Percentiles rank a stretch among this genome's conserved stretches.
Evolutionary conservation across 768 basidiomycete species (phyloP).

Genomic region (Leccinum rimulosum): DNA sequence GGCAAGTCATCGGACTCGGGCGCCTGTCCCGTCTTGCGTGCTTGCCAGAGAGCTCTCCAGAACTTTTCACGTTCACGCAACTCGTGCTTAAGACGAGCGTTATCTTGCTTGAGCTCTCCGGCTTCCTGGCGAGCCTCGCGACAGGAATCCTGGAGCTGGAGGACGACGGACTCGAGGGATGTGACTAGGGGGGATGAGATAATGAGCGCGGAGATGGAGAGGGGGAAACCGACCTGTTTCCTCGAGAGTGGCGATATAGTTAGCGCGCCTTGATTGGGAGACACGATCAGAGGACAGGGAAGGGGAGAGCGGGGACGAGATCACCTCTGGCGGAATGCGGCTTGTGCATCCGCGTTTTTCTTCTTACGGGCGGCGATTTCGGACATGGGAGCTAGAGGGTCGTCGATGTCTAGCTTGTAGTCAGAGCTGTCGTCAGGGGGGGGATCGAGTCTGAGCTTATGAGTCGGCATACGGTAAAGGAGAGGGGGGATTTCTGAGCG

Average conservation of each 20-base stretch:
- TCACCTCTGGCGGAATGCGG: slow-evolving; percentile 71
- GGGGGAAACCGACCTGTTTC: slow-evolving; percentile 55
- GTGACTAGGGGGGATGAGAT: slow-evolving; percentile 50
- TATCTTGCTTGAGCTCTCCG: slow-evolving; percentile 63
- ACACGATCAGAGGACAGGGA: slow-evolving; percentile 21
- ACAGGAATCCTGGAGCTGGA: slow-evolving; percentile 80
- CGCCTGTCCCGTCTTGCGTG: slow-evolving; percentile 55
- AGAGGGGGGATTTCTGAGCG: slow-evolving; percentile 8
- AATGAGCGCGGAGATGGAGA: slow-evolving; percentile 10
- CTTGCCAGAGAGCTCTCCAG: slow-evolving; percentile 67
- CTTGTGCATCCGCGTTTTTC: slow-evolving; percentile 89
- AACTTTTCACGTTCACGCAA: slow-evolving; percentile 70
- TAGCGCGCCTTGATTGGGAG: slow-evolving; percentile 50
- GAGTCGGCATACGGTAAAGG: slow-evolving; percentile 23
- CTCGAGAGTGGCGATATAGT: slow-evolving; percentile 85
- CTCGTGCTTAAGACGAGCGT: slow-evolving; percentile 59
- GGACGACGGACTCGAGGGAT: slow-evolving; percentile 79
- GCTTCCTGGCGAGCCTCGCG: slow-evolving; percentile 63
- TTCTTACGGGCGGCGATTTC: slow-evolving; percentile 77
- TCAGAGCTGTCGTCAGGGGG: slow-evolving; percentile 38
- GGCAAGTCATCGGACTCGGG: slow-evolving; percentile 53
- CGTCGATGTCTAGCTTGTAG: slow-evolving; percentile 37
- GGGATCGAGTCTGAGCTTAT: slow-evolving; percentile 26
- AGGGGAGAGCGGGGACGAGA: slow-evolving; percentile 1
- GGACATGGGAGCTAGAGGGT: slow-evolving; percentile 44